Conservation (phyloP, 371 early-diverging fungal species). For the Funneliformis caledonium region DNA sequence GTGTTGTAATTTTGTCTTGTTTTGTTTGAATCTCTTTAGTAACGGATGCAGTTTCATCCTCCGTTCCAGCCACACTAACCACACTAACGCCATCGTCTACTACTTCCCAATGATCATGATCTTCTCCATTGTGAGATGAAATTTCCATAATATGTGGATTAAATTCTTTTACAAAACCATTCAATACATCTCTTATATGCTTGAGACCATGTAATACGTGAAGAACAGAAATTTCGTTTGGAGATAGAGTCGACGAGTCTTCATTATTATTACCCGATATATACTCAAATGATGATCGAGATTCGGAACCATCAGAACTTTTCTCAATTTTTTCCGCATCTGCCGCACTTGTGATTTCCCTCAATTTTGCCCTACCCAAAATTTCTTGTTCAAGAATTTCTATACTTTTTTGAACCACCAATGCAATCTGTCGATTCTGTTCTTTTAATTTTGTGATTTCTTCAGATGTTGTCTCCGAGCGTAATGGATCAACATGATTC, state of each 20-base stretch:
- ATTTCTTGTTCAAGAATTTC: constrained; percentile 59
- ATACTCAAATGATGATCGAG: constrained; percentile 18
- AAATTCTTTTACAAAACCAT: constrained; percentile 56
- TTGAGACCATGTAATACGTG: constrained; percentile 60
- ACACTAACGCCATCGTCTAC: constrained; percentile 40
- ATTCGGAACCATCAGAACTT: constrained; percentile 33
- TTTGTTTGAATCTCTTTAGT: constrained; percentile 17
- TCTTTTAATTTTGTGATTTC: constrained; percentile 42
- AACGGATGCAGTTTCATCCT: constrained; percentile 31
- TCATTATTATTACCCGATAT: constrained; percentile 15
- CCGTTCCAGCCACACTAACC: constrained; percentile 34
- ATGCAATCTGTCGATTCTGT: constrained; percentile 57
- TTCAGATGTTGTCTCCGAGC: neutral
- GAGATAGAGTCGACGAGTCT: constrained; percentile 24
- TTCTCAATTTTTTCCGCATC: constrained; percentile 38
- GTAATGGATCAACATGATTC: constrained; percentile 18
- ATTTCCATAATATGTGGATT: constrained; percentile 54
- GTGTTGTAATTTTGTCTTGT: constrained; percentile 17
- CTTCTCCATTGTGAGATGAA: constrained; percentile 2
- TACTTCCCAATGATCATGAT: constrained; percentile 41
- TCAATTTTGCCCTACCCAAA: constrained; percentile 43
- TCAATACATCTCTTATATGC: constrained; percentile 64
- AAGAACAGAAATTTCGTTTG: constrained; percentile 49
- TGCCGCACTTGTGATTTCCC: neutral
- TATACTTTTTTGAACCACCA: constrained; percentile 59